Percentiles rank a stretch among this genome's conserved stretches.
These are phyloP conservation scores for Puccinellia tenuiflora DNA, from an alignment of 176 grass and related monocot species.

Conservation along the genomic window DNA sequence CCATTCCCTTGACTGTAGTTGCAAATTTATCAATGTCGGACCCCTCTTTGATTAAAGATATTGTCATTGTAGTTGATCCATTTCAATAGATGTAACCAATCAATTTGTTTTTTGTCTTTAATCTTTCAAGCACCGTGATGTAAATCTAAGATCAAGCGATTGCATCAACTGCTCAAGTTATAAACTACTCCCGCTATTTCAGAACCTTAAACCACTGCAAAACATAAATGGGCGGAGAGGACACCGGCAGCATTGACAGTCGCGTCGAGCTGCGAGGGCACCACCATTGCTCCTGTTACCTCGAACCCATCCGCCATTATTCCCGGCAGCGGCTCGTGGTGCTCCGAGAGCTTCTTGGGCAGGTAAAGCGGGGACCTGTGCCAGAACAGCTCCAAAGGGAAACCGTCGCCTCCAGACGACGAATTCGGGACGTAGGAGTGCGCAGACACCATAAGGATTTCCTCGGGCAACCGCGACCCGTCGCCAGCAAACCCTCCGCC, in stretches of 20 bases:
- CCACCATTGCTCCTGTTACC: background rate
- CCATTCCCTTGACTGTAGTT: background rate
- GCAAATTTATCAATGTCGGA: background rate
- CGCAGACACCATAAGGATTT: background rate
- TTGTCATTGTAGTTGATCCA: background rate
- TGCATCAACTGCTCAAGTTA: too few relatives aligned
- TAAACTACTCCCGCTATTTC: too few relatives aligned
- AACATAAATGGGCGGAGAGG: conserved; percentile 16
- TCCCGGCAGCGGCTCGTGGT: background rate
- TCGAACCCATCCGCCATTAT: background rate
- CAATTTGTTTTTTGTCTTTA: too few relatives aligned
- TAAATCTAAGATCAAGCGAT: too few relatives aligned
- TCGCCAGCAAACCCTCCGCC: background rate
- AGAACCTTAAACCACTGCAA: background rate
- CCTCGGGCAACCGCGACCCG: background rate
- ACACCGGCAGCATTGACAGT: background rate
- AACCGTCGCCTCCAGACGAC: background rate
- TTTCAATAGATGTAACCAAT: background rate
- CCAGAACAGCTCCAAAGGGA: conserved; percentile 5
- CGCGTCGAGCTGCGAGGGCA: conserved; percentile 15
- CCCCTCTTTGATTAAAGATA: background rate
- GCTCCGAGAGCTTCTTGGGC: conserved; percentile 26
- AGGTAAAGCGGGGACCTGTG: background rate
- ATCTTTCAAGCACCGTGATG: too few relatives aligned
- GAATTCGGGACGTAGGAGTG: background rate